These are phyloP conservation scores for Lichina pygmaea DNA, from an alignment of 495 filamentous ascomycete species.

Conservation along the genomic window DNA sequence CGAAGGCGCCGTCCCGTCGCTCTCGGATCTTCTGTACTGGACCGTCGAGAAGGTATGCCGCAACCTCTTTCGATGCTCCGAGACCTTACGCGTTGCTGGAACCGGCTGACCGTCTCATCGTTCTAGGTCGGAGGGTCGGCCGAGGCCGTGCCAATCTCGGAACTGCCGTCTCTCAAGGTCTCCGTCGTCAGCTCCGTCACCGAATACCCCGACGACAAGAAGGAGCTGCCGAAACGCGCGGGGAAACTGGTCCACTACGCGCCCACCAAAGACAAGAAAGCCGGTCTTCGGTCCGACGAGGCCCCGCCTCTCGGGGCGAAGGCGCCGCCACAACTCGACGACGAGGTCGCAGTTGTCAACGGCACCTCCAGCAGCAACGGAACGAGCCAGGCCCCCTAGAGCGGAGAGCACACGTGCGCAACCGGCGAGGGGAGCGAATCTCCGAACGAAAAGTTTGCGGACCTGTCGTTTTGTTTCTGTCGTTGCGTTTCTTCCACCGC, in stretches of 20 bases:
- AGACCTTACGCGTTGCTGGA: not conserved
- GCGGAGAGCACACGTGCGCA: not conserved
- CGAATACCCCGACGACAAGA: conserved; percentile 5
- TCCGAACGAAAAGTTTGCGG: too few relatives aligned
- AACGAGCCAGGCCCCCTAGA: not conserved
- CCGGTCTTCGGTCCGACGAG: conserved; percentile 1
- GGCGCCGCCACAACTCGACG: not conserved
- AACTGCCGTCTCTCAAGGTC: conserved; percentile 6
- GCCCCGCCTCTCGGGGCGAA: not conserved
- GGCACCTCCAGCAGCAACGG: not conserved
- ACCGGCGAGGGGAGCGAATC: too few relatives aligned
- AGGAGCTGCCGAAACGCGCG: conserved; percentile 4
- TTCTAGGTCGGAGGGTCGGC: not conserved
- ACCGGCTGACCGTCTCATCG: not conserved
- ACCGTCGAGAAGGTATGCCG: conserved; percentile 6
- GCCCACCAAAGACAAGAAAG: conserved; percentile 5
- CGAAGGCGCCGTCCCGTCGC: conserved; percentile 3
- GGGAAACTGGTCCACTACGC: conserved; percentile 8
- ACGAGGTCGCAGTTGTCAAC: not conserved
- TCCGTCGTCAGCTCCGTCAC: conserved; percentile 7
- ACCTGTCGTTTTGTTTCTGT: too few relatives aligned
- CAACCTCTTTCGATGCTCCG: not conserved
- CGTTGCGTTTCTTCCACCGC: too few relatives aligned
- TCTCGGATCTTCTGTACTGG: conserved; percentile 7
- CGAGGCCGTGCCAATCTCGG: conserved; percentile 2